Conservation (phyloP, 2,329 filamentous ascomycete species). For the Ophiostoma triangulosporum region DNA sequence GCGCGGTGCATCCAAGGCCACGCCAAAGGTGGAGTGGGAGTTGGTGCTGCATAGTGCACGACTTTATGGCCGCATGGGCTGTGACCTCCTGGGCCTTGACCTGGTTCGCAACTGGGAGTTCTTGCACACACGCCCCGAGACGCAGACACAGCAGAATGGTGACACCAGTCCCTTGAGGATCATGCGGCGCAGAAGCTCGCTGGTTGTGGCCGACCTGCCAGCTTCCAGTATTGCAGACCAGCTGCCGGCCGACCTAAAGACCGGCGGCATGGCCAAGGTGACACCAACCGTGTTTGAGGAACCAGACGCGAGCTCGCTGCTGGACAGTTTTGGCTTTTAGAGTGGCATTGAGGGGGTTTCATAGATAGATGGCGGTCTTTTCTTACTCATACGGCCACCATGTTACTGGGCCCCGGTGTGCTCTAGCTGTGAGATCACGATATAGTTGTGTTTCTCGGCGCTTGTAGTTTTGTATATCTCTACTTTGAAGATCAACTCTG, state of each 20-base stretch:
- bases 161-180: slow-evolving; percentile 41
- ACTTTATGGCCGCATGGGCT: slow-evolving; percentile 83
- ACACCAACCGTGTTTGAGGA: slow-evolving; percentile 76
- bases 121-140: slow-evolving; percentile 32
- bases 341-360: no score
- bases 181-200: slow-evolving; percentile 56
- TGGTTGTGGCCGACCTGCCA: slow-evolving; percentile 67
- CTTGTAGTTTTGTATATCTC: no score
- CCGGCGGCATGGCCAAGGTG: slow-evolving; percentile 33
- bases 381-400: no score
- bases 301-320: slow-evolving; percentile 74
- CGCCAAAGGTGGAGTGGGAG: slow-evolving; percentile 68
- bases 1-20: slow-evolving; percentile 70
- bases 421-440: no score
- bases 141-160: slow-evolving; percentile 22
- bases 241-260: slow-evolving; percentile 27
- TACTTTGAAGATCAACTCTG: no score
- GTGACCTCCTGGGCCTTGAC: slow-evolving; percentile 77
- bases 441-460: no score
- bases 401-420: no score
- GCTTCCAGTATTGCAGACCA: slow-evolving; percentile 21
- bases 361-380: background rate
- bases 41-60: slow-evolving; percentile 79
- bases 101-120: slow-evolving; percentile 78
- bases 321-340: slow-evolving; percentile 95